These are phyloP conservation scores for Wakefieldia striispora DNA, from an alignment of 768 basidiomycete genomes.

Conservation along the genomic window DNA sequence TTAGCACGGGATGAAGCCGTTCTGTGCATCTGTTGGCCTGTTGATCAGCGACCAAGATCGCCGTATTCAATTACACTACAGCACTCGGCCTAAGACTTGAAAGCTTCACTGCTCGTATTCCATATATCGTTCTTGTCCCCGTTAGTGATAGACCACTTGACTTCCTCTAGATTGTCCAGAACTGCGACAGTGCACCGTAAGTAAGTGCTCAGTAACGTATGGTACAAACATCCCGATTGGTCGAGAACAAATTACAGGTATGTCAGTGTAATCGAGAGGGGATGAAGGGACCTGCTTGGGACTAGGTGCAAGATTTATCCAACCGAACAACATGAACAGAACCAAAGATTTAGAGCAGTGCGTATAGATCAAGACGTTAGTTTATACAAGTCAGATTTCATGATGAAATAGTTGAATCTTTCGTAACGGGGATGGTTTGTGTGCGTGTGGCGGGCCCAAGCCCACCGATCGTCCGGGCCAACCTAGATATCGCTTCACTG, in stretches of 20 bases:
- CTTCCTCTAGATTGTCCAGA: no score
- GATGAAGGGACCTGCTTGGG: slow-evolving; percentile 24
- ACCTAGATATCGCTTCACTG: slow-evolving; percentile 63
- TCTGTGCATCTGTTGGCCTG: background rate
- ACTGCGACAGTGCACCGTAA: background rate
- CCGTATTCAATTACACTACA: background rate
- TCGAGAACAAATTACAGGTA: slow-evolving; percentile 22
- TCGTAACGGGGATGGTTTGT: slow-evolving; percentile 24
- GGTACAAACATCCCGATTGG: slow-evolving; percentile 19
- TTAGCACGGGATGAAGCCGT: slow-evolving; percentile 54
- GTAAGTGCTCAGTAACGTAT: slow-evolving; percentile 19
- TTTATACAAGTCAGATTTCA: slow-evolving; percentile 8
- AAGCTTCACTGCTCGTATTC: no score
- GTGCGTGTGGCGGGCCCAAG: slow-evolving; percentile 25
- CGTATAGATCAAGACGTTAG: slow-evolving; percentile 10
- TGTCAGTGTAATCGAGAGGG: slow-evolving; percentile 13
- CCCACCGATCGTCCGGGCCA: slow-evolving; percentile 61
- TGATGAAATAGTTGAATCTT: slow-evolving; percentile 27
- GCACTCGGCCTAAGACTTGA: no score
- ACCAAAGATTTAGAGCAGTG: slow-evolving; percentile 8
- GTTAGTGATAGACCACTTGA: no score
- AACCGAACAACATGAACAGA: slow-evolving; percentile 13
- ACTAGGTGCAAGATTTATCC: slow-evolving; percentile 17
- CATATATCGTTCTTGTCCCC: no score
- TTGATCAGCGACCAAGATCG: background rate